These are phyloP conservation scores for Anaeramoeba flamelloides DNA, from an alignment of 78 protist species.

Conservation along the genomic window DNA sequence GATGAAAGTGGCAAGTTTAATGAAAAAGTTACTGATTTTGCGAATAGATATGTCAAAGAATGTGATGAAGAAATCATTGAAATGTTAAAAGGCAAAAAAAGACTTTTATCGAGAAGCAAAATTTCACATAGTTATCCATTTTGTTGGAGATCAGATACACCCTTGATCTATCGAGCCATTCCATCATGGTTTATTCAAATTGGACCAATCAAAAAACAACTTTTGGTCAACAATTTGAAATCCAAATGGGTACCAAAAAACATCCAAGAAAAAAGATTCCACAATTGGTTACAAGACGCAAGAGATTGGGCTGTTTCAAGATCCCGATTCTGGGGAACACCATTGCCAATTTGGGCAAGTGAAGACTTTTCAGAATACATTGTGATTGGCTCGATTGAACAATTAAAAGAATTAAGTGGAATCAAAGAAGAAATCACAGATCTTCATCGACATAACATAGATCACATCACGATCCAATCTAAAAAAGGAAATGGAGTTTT, in stretches of 20 bases:
- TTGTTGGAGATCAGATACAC: slow-evolving; percentile 98
- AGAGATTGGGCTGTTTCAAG: slow-evolving; percentile 89
- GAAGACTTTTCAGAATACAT: slow-evolving; percentile 70
- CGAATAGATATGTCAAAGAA: slow-evolving; percentile 79
- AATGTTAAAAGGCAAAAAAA: slow-evolving; percentile 44
- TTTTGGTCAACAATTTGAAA: slow-evolving; percentile 56
- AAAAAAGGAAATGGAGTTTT: too few species aligned
- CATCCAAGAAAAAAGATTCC: slow-evolving; percentile 77
- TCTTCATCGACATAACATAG: slow-evolving; percentile 64
- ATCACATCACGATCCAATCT: slow-evolving; percentile 84
- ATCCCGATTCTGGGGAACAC: slow-evolving; percentile 99
- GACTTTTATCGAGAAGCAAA: slow-evolving; percentile 30
- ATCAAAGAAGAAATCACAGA: slow-evolving; percentile 30
- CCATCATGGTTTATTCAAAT: slow-evolving; percentile 88
- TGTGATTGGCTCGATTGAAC: slow-evolving; percentile 62
- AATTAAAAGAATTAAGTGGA: slow-evolving; percentile 68
- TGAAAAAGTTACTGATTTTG: slow-evolving; percentile 60
- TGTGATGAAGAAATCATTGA: slow-evolving; percentile 61
- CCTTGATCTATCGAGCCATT: slow-evolving; percentile 84
- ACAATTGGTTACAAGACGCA: slow-evolving; percentile 84
- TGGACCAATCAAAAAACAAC: slow-evolving; percentile 34
- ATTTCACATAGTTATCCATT: slow-evolving; percentile 86
- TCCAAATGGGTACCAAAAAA: slow-evolving; percentile 54
- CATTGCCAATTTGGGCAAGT: slow-evolving; percentile 91
- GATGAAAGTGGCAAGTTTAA: slow-evolving; percentile 89